These are phyloP conservation scores for Trichoderma koningii DNA, from an alignment of 2,329 filamentous ascomycete species.

Conservation along the genomic window DNA sequence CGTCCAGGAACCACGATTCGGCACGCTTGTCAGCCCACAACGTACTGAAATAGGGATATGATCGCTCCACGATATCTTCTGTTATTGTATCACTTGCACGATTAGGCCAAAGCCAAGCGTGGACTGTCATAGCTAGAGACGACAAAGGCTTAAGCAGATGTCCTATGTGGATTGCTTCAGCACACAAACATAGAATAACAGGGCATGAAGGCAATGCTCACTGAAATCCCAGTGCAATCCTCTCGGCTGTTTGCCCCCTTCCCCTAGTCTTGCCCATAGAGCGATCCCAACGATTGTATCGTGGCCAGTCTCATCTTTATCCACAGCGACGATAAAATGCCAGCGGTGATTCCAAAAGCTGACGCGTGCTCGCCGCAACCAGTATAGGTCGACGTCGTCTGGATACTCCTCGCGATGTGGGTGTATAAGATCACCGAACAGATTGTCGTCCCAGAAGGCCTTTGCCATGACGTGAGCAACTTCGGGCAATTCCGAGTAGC, in stretches of 20 bases:
- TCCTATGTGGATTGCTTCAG: background rate
- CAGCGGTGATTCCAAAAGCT: conserved; percentile 1
- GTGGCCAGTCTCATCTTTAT: background rate
- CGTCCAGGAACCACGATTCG: conserved; percentile 10
- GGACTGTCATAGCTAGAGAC: background rate
- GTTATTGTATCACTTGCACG: background rate
- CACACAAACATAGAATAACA: no score
- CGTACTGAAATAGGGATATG: background rate
- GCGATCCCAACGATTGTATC: background rate
- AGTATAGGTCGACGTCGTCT: background rate
- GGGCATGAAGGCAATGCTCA: background rate
- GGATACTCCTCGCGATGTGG: background rate
- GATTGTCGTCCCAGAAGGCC: conserved; percentile 11
- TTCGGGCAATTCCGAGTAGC: background rate
- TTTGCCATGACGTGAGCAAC: background rate
- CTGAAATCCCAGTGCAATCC: background rate
- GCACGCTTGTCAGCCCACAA: background rate
- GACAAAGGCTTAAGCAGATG: background rate
- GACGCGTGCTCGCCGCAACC: conserved; percentile 9
- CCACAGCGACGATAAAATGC: background rate
- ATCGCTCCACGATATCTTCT: background rate
- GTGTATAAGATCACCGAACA: conserved; percentile 11
- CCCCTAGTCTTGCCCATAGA: background rate
- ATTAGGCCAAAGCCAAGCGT: background rate
- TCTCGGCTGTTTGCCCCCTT: background rate